Evolutionary conservation across 2,329 filamentous ascomycete species (phyloP).

Genomic region (Ceratocystis destructans): DNA sequence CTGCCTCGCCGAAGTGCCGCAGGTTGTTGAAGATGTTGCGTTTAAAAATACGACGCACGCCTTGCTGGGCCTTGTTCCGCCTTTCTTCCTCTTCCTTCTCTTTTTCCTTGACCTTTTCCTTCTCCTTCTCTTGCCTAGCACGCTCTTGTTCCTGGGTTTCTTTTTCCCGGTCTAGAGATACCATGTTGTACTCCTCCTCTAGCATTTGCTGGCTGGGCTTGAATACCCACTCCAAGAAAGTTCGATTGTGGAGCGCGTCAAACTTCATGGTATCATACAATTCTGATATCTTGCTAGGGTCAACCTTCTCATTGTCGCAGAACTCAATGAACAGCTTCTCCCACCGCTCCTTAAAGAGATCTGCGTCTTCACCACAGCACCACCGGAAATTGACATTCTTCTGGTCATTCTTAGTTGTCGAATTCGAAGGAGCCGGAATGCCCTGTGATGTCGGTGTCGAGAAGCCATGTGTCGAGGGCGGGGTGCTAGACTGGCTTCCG

Average conservation of each 20-base stretch:
- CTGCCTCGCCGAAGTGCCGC: constrained; percentile 37
- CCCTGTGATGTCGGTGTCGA: constrained; percentile 7
- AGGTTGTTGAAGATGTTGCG: constrained; percentile 44
- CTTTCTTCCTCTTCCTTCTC: constrained; percentile 30
- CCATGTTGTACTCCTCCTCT: constrained; percentile 49
- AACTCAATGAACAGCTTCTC: constrained; percentile 97
- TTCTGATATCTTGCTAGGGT: constrained; percentile 96
- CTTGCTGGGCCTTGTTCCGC: constrained; percentile 21
- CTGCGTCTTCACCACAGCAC: constrained; percentile 92
- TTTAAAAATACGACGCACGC: constrained; percentile 41
- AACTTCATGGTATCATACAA: constrained; percentile 99
- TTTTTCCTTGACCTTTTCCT: constrained; percentile 26
- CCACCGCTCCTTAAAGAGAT: constrained; percentile 92
- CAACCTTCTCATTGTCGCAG: constrained; percentile 91
- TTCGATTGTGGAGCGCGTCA: constrained; percentile 88
- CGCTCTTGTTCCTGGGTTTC: constrained; percentile 25
- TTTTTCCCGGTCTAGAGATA: constrained; percentile 22
- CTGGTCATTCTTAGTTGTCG: constrained; percentile 9
- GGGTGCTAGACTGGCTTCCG: constrained; percentile 31
- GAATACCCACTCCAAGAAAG: constrained; percentile 95
- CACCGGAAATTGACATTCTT: constrained; percentile 41
- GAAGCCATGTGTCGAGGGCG: constrained; percentile 7
- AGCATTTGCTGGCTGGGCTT: constrained; percentile 70
- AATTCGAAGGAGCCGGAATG: neutral
- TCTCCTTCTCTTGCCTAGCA: constrained; percentile 26